Percentiles rank a stretch among this genome's conserved stretches.
Conservation (phyloP, 1,284 basidiomycete species). For the Cryptococcus sp. region DNA sequence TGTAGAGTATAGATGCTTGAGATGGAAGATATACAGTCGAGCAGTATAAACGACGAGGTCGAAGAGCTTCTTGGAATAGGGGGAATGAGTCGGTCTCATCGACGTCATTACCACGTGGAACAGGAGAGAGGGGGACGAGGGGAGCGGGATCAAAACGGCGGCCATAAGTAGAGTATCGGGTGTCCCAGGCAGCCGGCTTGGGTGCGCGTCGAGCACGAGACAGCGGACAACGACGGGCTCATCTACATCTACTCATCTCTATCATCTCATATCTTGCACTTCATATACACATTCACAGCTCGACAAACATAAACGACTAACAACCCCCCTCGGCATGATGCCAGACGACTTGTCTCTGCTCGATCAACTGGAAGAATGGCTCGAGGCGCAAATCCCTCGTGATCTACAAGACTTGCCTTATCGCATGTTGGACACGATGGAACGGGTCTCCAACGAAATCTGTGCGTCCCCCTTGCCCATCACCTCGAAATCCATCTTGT, state of each 20-base stretch:
- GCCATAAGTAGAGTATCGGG: no score
- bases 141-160: no score
- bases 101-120: slow-evolving; percentile 1
- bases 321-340: slow-evolving; percentile 17
- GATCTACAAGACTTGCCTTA: slow-evolving; percentile 42
- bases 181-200: no score
- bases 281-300: not conserved
- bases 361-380: slow-evolving; percentile 45
- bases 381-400: slow-evolving; percentile 40
- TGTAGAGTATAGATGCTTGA: not conserved
- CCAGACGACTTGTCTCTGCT: slow-evolving; percentile 36
- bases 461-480: slow-evolving; percentile 25
- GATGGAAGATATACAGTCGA: no score
- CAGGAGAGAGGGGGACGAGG: not conserved
- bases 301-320: not conserved
- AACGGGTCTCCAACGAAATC: slow-evolving; percentile 40
- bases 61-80: no score
- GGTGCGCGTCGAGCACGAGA: no score
- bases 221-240: no score
- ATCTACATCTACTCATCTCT: not conserved
- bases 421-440: slow-evolving; percentile 42
- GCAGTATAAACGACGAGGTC: no score
- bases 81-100: no score
- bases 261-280: not conserved
- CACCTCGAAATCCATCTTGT: not conserved